These are phyloP conservation scores for Irpex sp. DNA, from an alignment of 1,284 basidiomycete species.

Conservation along the genomic window DNA sequence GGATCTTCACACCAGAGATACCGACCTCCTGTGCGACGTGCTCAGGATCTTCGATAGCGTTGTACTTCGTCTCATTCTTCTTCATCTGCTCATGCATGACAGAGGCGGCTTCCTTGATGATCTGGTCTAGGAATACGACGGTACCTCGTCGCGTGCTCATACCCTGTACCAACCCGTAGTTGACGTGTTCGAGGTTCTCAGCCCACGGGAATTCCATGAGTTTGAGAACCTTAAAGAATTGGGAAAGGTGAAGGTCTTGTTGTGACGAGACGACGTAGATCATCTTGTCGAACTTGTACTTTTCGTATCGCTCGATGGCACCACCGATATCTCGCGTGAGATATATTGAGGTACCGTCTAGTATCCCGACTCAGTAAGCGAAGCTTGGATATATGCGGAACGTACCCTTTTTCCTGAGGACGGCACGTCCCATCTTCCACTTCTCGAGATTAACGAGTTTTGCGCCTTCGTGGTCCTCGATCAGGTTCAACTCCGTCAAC, in stretches of 20 bases:
- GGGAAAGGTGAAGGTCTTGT: conserved; percentile 90
- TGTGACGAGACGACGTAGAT: conserved; percentile 95
- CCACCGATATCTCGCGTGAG: conserved; percentile 98
- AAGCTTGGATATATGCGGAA: not conserved
- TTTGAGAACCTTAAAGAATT: conserved; percentile 94
- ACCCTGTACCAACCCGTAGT: conserved; percentile 90
- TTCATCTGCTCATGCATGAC: conserved; percentile 98
- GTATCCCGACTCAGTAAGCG: not conserved
- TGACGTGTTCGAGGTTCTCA: conserved; percentile 80
- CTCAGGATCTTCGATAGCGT: conserved; percentile 86
- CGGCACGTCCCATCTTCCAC: conserved; percentile 88
- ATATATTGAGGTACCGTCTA: conserved; percentile 97
- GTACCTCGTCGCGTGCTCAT: conserved; percentile 99
- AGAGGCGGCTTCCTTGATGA: conserved; percentile 86
- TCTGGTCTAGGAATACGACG: conserved; percentile 94
- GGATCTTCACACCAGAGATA: conserved; percentile 96
- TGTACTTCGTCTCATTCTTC: conserved; percentile 93
- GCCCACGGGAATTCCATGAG: conserved; percentile 92
- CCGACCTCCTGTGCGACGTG: conserved; percentile 83
- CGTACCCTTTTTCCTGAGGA: conserved; percentile 85
- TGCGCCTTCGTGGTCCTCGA: conserved; percentile 66
- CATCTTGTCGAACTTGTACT: conserved; percentile 98
- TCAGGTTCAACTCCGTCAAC: conserved; percentile 51
- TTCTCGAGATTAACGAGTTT: conserved; percentile 83
- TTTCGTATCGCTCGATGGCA: conserved; percentile 89